Evolutionary conservation across 2,329 filamentous ascomycete species (phyloP).

Genomic region (Botryosphaeria agaves): DNA sequence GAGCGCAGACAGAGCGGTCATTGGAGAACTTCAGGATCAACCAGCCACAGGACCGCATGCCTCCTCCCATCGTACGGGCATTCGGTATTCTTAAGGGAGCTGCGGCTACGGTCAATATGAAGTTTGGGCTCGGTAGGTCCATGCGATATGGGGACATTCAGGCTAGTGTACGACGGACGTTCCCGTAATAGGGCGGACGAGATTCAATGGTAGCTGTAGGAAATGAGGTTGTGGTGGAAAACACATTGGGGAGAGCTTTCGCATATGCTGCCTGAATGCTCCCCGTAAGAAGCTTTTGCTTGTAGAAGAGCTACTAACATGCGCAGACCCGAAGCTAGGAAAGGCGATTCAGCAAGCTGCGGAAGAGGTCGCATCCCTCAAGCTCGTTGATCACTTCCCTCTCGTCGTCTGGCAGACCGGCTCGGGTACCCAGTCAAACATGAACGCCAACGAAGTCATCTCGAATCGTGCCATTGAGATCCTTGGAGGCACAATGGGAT

Average conservation of each 20-base stretch:
- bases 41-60: constrained; percentile 98
- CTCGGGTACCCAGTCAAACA: constrained; percentile 97
- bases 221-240: constrained; percentile 3
- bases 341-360: constrained; percentile 91
- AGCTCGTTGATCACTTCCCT: constrained; percentile 93
- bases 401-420: constrained; percentile 99
- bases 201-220: not conserved
- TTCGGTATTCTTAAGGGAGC: constrained; percentile 97
- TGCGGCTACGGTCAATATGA: constrained; percentile 89
- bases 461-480: constrained; percentile 98
- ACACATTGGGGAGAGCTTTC: not conserved
- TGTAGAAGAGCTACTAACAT: constrained; percentile 1
- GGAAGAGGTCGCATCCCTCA: constrained; percentile 78
- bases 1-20: constrained; percentile 90
- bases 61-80: constrained; percentile 74
- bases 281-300: too few species aligned
- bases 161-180: too few species aligned
- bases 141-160: constrained; percentile 1
- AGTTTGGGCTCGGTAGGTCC: constrained; percentile 63
- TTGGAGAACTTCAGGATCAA: constrained; percentile 98
- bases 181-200: too few species aligned
- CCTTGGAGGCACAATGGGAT: constrained; percentile 79
- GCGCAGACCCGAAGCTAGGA: constrained; percentile 66
- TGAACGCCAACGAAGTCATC: constrained; percentile 99
- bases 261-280: too few species aligned